phyloP scores from a whole-genome alignment of 768 basidiomycete species.

The Psilocybe cubensis region DNA sequence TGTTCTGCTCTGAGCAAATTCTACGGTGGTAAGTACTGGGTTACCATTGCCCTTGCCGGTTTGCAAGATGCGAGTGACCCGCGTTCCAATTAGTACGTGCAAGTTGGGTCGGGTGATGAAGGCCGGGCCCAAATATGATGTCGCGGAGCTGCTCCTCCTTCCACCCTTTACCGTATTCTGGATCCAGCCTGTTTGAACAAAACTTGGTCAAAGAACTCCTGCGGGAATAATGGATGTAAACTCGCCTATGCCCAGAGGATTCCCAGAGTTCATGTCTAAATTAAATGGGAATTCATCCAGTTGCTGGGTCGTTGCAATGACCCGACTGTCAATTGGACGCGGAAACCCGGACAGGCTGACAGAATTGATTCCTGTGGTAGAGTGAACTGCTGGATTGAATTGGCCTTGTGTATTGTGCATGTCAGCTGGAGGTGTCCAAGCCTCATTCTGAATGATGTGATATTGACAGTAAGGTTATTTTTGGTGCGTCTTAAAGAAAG shows the following conservation, averaged over 20 bases:
- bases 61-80: slow-evolving; percentile 16
- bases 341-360: slow-evolving; percentile 20
- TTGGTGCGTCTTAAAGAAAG: not conserved
- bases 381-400: slow-evolving; percentile 23
- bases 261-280: slow-evolving; percentile 21
- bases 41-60: not conserved
- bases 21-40: slow-evolving; percentile 3
- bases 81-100: slow-evolving; percentile 19
- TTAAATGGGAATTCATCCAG: slow-evolving; percentile 39
- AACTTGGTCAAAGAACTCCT: too few relatives aligned
- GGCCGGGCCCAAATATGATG: slow-evolving; percentile 16
- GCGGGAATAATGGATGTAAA: not conserved
- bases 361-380: slow-evolving; percentile 18
- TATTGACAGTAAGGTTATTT: not conserved
- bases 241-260: slow-evolving; percentile 21
- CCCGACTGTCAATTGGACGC: slow-evolving; percentile 18
- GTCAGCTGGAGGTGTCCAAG: slow-evolving; percentile 15
- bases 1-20: slow-evolving; percentile 11
- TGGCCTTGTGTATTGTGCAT: slow-evolving; percentile 19
- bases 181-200: slow-evolving; percentile 21
- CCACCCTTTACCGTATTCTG: slow-evolving; percentile 18
- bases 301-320: slow-evolving; percentile 26
- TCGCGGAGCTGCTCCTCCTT: slow-evolving; percentile 20
- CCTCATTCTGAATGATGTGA: slow-evolving; percentile 9
- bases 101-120: slow-evolving; percentile 20